Evolutionary conservation across 176 grass and related monocot species (phyloP).

Genomic region (Ananas comosus): DNA sequence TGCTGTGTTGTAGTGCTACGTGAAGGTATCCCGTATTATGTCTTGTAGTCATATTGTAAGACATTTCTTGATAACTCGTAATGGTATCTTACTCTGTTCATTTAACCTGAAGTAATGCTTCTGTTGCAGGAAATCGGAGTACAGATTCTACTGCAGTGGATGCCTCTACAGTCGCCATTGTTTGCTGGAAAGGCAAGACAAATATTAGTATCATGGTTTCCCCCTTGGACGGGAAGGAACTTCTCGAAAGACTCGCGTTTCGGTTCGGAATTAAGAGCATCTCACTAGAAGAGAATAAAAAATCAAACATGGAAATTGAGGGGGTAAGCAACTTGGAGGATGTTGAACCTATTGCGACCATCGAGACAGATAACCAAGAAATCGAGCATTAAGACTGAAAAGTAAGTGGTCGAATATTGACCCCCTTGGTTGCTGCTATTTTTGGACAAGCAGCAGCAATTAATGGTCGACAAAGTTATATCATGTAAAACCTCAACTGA

Average conservation of each 20-base stretch:
- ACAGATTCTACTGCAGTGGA: constrained; percentile 39
- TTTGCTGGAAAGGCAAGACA: constrained; percentile 99
- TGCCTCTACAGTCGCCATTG: constrained; percentile 50
- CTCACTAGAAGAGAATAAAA: constrained; percentile 10
- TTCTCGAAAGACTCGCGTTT: constrained; percentile 65
- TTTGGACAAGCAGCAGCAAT: too few species aligned
- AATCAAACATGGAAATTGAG: constrained; percentile 11
- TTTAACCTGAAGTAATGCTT: neutral
- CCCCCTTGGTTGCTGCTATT: too few species aligned
- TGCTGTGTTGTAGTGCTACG: constrained; percentile 61
- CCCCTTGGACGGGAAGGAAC: constrained; percentile 64
- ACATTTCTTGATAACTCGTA: too few species aligned
- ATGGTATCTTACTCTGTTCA: neutral
- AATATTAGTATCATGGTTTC: constrained; percentile 85
- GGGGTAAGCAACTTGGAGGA: constrained; percentile 11
- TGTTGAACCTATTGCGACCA: neutral
- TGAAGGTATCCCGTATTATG: constrained; percentile 40
- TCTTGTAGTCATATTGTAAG: neutral
- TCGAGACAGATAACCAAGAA: constrained; percentile 15
- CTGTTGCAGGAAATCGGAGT: constrained; percentile 33
- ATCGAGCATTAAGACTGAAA: constrained; percentile 17
- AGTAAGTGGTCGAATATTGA: neutral
- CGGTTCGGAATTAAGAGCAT: constrained; percentile 35
- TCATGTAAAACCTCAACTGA: too few species aligned
- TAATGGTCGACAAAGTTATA: too few species aligned